Conservation (phyloP, 1,284 basidiomycete genomes). For the Sporisorium scitamineum region DNA sequence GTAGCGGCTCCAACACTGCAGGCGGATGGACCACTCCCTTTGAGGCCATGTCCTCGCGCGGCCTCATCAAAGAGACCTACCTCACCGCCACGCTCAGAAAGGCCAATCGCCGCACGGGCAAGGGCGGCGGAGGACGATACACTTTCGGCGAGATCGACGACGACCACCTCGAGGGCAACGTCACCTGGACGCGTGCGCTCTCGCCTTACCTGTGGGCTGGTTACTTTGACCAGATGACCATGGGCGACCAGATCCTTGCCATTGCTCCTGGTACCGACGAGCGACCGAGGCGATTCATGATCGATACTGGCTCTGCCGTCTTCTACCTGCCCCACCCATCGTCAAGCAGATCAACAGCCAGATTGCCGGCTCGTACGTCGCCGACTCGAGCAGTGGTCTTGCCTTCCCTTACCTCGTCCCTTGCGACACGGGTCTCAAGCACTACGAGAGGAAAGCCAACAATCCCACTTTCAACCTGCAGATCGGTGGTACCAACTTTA, state of each 20-base stretch:
- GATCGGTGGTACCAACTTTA: slow-evolving; percentile 45
- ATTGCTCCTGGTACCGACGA: slow-evolving; percentile 20
- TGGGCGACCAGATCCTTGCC: slow-evolving; percentile 36
- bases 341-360: slow-evolving; percentile 46
- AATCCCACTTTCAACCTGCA: slow-evolving; percentile 45
- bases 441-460: slow-evolving; percentile 39
- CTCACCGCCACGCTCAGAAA: slow-evolving; percentile 55
- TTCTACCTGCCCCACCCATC: slow-evolving; percentile 46
- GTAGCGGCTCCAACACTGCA: slow-evolving; percentile 28
- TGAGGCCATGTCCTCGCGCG: slow-evolving; percentile 51
- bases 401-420: slow-evolving; percentile 54
- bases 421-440: slow-evolving; percentile 52
- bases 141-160: slow-evolving; percentile 55
- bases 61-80: slow-evolving; percentile 48
- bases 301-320: slow-evolving; percentile 58
- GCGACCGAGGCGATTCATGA: slow-evolving; percentile 43
- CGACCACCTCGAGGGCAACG: slow-evolving; percentile 32
- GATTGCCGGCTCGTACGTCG: slow-evolving; percentile 40
- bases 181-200: slow-evolving; percentile 49
- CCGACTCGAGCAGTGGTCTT: slow-evolving; percentile 29
- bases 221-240: slow-evolving; percentile 48
- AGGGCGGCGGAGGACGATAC: slow-evolving; percentile 57
- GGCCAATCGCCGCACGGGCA: slow-evolving; percentile 56
- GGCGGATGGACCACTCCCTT: slow-evolving; percentile 59
- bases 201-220: slow-evolving; percentile 53